Conservation (phyloP, 305 asterid species). For the Coffea humblotiana region DNA sequence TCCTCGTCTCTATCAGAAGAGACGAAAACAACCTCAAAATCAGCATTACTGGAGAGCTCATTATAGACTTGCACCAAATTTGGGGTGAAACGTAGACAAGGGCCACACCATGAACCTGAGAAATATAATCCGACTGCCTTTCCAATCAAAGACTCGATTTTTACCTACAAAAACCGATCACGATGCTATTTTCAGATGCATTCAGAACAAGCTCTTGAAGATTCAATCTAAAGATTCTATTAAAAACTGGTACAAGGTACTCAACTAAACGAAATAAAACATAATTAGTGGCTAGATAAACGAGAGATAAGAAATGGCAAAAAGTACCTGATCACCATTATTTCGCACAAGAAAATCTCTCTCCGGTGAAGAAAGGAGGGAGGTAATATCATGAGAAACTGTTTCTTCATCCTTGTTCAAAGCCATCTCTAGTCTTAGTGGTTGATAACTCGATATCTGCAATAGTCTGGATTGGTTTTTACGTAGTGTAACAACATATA, state of each 20-base stretch:
- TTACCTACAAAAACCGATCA: constrained; percentile 22
- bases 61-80: constrained; percentile 23
- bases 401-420: constrained; percentile 13
- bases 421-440: constrained; percentile 11
- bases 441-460: background rate
- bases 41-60: constrained; percentile 12
- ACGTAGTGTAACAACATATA: no score
- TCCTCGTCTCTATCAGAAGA: constrained; percentile 34
- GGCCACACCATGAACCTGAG: constrained; percentile 31
- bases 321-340: constrained; percentile 22
- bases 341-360: constrained; percentile 28
- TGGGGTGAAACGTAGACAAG: constrained; percentile 31
- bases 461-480: background rate
- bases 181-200: background rate
- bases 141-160: constrained; percentile 15
- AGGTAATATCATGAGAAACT: constrained; percentile 16
- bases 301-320: background rate
- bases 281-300: no score
- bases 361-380: constrained; percentile 30
- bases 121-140: constrained; percentile 32
- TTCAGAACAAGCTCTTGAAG: background rate
- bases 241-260: background rate
- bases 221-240: background rate
- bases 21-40: constrained; percentile 32
- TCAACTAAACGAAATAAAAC: background rate